Conservation (phyloP, 1,139 yeast species). For the Pichia sp. region DNA sequence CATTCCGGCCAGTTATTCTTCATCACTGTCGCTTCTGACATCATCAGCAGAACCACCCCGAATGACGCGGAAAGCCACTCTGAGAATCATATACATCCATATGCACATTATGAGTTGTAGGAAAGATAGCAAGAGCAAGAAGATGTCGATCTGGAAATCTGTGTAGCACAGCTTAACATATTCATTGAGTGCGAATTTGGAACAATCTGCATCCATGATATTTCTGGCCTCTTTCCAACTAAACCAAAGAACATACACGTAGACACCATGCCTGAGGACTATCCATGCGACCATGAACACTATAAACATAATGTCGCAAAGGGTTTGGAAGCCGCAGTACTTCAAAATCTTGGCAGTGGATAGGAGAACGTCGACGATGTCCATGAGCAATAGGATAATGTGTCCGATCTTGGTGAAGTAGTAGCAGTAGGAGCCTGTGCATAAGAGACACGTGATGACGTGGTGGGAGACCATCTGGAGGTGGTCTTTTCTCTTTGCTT, state of each 20-base stretch:
- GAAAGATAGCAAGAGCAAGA: conserved; percentile 57
- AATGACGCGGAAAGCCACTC: conserved; percentile 65
- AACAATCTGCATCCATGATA: conserved; percentile 43
- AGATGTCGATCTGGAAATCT: conserved; percentile 44
- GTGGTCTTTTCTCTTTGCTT: conserved; percentile 76
- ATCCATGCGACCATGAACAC: conserved; percentile 70
- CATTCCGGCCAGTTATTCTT: conserved; percentile 20
- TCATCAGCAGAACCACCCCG: conserved; percentile 76
- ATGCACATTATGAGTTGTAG: conserved; percentile 62
- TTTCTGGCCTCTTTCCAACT: conserved; percentile 37
- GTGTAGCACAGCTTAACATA: conserved; percentile 48
- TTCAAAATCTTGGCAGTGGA: conserved; percentile 73
- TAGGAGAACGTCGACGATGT: conserved; percentile 69
- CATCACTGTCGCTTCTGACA: conserved; percentile 78
- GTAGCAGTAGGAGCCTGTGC: conserved; percentile 68
- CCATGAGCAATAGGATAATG: conserved; percentile 75
- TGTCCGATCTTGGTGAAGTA: conserved; percentile 78
- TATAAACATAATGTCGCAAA: conserved; percentile 69
- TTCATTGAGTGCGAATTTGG: conserved; percentile 28
- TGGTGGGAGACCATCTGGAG: conserved; percentile 87
- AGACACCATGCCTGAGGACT: conserved; percentile 66
- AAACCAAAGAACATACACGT: conserved; percentile 61
- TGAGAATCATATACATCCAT: conserved; percentile 73
- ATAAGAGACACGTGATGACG: conserved; percentile 66
- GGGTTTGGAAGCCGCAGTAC: conserved; percentile 55